Conservation (phyloP, 176 grass and related monocot genomes). For the Oryza brachyantha region DNA sequence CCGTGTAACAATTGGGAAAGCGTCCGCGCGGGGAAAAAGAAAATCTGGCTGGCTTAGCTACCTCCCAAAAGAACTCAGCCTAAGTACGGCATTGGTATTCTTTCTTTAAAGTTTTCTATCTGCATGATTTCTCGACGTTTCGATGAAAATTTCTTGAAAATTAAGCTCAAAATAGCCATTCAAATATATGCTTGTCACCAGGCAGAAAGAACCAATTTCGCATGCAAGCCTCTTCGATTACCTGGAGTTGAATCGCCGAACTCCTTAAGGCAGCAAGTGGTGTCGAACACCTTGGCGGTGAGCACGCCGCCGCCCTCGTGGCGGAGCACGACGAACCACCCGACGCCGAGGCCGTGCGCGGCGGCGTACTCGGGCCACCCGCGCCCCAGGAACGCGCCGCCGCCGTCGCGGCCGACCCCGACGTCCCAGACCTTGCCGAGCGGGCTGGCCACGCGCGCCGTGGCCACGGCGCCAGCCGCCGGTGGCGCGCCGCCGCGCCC, state of each 20-base stretch:
- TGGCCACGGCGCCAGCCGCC: not conserved
- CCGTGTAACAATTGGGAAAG: too few relatives aligned
- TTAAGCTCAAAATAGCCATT: too few relatives aligned
- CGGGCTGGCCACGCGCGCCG: constrained; percentile 17
- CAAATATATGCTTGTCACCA: not conserved
- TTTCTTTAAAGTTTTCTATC: too few relatives aligned
- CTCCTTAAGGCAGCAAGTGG: constrained; percentile 15
- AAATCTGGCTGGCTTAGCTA: too few relatives aligned
- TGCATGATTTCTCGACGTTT: too few relatives aligned
- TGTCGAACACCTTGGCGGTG: constrained; percentile 36
- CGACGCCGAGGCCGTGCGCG: constrained; percentile 20
- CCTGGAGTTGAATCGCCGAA: not conserved
- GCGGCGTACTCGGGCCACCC: constrained; percentile 36
- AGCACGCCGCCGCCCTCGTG: constrained; percentile 15
- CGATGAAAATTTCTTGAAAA: too few relatives aligned
- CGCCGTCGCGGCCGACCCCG: constrained; percentile 25
- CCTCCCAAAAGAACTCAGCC: too few relatives aligned
- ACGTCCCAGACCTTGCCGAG: constrained; percentile 36
- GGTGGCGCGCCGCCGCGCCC: not conserved
- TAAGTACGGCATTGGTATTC: too few relatives aligned
- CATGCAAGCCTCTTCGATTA: not conserved
- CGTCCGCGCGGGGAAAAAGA: too few relatives aligned
- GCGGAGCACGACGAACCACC: constrained; percentile 34
- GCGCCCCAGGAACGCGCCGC: constrained; percentile 25
- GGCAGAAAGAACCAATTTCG: too few relatives aligned